Conservation (phyloP, 2,329 filamentous ascomycete species). For the Pseudovirgaria hyperparasitica region DNA sequence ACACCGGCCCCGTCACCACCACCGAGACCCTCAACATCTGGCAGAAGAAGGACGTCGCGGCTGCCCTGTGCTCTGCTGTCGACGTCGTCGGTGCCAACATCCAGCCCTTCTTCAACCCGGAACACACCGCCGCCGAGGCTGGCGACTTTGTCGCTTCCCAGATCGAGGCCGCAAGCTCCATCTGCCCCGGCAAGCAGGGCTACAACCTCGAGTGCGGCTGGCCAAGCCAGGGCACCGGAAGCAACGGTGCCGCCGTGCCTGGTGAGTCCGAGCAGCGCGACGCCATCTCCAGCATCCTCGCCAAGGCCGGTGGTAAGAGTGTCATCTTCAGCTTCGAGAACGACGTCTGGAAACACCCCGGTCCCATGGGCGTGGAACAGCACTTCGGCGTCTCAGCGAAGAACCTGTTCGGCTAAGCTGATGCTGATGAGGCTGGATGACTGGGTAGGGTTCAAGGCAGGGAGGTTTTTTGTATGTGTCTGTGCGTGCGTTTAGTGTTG, state of each 20-base stretch:
- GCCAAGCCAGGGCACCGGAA: slow-evolving; percentile 53
- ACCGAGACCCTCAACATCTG: slow-evolving; percentile 75
- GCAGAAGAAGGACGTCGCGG: slow-evolving; percentile 42
- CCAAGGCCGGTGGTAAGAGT: slow-evolving; percentile 51
- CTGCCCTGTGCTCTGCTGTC: slow-evolving; percentile 54
- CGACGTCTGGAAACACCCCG: slow-evolving; percentile 69
- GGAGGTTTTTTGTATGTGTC: too few relatives aligned
- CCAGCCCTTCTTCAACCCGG: slow-evolving; percentile 85
- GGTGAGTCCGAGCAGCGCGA: slow-evolving; percentile 51
- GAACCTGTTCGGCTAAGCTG: too few relatives aligned
- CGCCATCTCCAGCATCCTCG: slow-evolving; percentile 61
- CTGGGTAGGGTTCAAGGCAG: too few relatives aligned
- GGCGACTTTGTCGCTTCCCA: slow-evolving; percentile 65
- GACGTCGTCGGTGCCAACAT: slow-evolving; percentile 78
- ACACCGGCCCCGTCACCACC: slow-evolving; percentile 55
- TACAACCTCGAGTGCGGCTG: slow-evolving; percentile 88
- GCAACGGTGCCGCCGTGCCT: slow-evolving; percentile 61
- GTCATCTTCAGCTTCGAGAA: slow-evolving; percentile 74
- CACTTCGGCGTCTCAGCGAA: too few relatives aligned
- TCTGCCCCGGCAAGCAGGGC: slow-evolving; percentile 61
- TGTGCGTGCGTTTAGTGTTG: too few relatives aligned
- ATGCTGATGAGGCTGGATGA: too few relatives aligned
- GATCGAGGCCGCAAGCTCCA: slow-evolving; percentile 54
- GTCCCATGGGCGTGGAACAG: slow-evolving; percentile 62
- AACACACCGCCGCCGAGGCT: slow-evolving; percentile 48